Evolutionary conservation across 306 rosid species (phyloP), one percentile per base, ranked within the genome.

Genomic region (Sophora flavescens): DNA sequence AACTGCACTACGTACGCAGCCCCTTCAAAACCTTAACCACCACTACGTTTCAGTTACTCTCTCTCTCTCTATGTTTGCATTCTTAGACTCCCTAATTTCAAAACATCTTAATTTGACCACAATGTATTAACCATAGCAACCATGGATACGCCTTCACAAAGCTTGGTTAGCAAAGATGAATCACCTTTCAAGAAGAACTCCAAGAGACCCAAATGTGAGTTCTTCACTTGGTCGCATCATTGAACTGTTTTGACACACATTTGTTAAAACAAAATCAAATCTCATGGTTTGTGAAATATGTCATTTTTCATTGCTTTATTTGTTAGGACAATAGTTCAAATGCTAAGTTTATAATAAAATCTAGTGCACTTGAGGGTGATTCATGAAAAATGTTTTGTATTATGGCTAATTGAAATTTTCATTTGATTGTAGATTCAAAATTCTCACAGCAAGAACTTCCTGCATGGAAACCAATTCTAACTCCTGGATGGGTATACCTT

Each of bases 361-460:
- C 3, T 63, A 11, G 15, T n/a, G 11, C 12, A n/a, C 8, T 39
- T 4, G 47, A 50, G 60, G 35, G 2, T 3, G 33, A 35, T 70
- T 48, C 26, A 54, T 53, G 65, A 47, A 30, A 1, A 10, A 60
- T 45, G 3, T 66, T 28, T 41, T 38, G 14, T 12, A 57, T 35
- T 50, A 53, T 48, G 2, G 42, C 57, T 64, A 15, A 18, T 42
- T 44, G 2, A 11, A 6, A 8, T 12, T 75, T 41, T 76, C 0
- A 6, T 42, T 68, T 56, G 3, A n/a, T 15, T 48, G 76, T 59
- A 82, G 88, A 85, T 79, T 71, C 86, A 59, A 45, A 5, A 67
- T 85, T 85, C 73, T 75, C 89, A 51, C 89, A 85, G 36, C 86
- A 85, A 85, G 89, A 79, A 18, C 86, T 85, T 71, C 80, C 86